Evolutionary conservation across 768 basidiomycete genomes (phyloP), one percentile per base, ranked within the genome.

Genomic region (Boletus edulis): DNA sequence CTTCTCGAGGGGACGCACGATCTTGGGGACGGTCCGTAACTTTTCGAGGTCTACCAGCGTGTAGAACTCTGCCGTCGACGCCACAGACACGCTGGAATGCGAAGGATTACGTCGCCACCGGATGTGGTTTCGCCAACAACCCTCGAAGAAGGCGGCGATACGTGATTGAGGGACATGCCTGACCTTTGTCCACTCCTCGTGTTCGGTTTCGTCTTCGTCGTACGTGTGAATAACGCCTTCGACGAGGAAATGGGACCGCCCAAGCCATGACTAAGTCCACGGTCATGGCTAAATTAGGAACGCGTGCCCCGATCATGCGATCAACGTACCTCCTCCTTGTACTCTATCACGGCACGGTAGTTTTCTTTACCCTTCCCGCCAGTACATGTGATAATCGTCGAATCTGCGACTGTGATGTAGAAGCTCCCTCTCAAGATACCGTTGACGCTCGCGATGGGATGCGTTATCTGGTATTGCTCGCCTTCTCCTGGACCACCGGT

Each of bases 181-280:
- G 61, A 94, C 83, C 66, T 85, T 87, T 38, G 85, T 87, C 89
- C 90, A 92, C 58, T 84, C 84, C 59, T 83, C 76, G 62, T 84
- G 81, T 55, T 81, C 75, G 7, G 76, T 78, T 46, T 84, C 81
- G 50, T 79, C 84, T 20, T 86, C 84, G 41, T 81, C 76, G 46
- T 91, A 90, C 24, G 83, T 82, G 74, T 96, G 93, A 49, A 99
- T 85, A 48, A 98, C 86, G 43, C 96, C 97, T 65, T 94, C 94
- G 6, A 91, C 58, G 42, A 87, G 73, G 77, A 88, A 96, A 58
- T 89, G 88, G 5, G 95, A 87, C 57, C 79, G 84, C 49, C 94
- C 93, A 43, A 97, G 78, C 95, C 95, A 98, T 3, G 90, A 90
- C 91, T 82, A 56, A 27, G 37, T 35, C 9, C 32, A 20, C 13